These are phyloP conservation scores for Acrocalymma vagum DNA, from an alignment of 2,329 filamentous ascomycete genomes.

Conservation along the genomic window DNA sequence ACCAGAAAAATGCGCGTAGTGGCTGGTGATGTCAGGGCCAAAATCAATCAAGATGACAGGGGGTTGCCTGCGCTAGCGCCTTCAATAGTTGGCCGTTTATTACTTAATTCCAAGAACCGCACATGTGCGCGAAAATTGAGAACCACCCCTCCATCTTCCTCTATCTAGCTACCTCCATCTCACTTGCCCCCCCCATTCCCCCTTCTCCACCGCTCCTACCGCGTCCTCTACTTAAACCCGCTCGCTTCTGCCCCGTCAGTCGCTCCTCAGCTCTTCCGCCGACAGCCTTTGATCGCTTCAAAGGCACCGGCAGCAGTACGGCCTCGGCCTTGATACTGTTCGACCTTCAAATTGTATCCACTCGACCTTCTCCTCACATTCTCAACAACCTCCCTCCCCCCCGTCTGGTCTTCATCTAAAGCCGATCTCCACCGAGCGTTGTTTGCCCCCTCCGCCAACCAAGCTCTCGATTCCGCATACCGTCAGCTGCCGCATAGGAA, in stretches of 20 bases:
- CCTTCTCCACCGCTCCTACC: constrained; percentile 14
- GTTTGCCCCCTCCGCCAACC: constrained; percentile 52
- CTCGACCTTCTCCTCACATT: constrained; percentile 56
- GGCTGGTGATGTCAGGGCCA: constrained; percentile 24
- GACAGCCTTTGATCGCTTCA: constrained; percentile 52
- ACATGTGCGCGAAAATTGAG: constrained; percentile 35
- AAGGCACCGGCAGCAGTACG: constrained; percentile 54
- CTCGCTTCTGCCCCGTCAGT: constrained; percentile 14
- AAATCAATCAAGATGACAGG: constrained; percentile 6
- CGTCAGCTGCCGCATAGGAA: constrained; percentile 99
- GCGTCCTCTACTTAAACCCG: constrained; percentile 8
- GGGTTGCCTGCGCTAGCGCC: constrained; percentile 8
- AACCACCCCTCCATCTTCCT: constrained; percentile 24
- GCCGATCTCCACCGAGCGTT: constrained; percentile 52
- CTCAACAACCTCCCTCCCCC: constrained; percentile 60
- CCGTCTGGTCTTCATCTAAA: constrained; percentile 43
- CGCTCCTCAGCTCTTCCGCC: constrained; percentile 14
- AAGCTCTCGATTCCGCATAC: constrained; percentile 65
- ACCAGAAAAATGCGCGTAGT: too few species aligned
- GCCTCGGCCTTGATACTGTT: constrained; percentile 52
- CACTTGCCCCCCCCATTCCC: constrained; percentile 10
- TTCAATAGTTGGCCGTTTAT: constrained; percentile 13
- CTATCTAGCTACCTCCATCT: constrained; percentile 16
- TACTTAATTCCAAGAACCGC: constrained; percentile 27
- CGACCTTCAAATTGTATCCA: constrained; percentile 58